Percentiles rank a stretch among this genome's conserved stretches.
Conservation (phyloP, 2,329 filamentous ascomycete species). For the Alternaria arbusti region DNA sequence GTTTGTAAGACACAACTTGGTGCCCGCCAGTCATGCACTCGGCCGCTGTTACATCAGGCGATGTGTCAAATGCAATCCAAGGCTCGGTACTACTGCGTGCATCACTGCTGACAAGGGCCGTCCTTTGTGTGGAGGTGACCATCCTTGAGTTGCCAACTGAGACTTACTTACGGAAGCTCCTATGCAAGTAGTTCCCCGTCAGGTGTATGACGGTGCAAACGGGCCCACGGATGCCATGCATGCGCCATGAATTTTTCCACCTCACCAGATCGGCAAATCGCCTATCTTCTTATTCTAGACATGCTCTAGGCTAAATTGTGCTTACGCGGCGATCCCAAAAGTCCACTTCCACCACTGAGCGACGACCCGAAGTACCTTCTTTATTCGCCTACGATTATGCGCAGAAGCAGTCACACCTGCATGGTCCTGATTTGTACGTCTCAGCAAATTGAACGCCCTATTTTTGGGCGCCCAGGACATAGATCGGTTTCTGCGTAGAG, state of each 20-base stretch:
- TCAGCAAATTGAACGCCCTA: slow-evolving; percentile 26
- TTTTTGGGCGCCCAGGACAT: slow-evolving; percentile 25
- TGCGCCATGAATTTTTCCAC: slow-evolving; percentile 15
- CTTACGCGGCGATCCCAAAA: slow-evolving; percentile 23
- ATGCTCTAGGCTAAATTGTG: slow-evolving; percentile 20
- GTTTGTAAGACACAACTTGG: slow-evolving; percentile 22
- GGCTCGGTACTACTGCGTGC: slow-evolving; percentile 15
- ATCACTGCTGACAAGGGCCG: slow-evolving; percentile 15
- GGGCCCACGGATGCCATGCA: slow-evolving; percentile 15
- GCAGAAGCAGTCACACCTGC: slow-evolving; percentile 26
- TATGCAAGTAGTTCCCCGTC: slow-evolving; percentile 14
- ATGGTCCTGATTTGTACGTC: slow-evolving; percentile 17
- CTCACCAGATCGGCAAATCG: slow-evolving; percentile 22
- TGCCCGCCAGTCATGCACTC: slow-evolving; percentile 20
- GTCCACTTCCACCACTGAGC: slow-evolving; percentile 16
- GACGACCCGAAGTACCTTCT: slow-evolving; percentile 16
- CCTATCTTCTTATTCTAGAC: slow-evolving; percentile 14
- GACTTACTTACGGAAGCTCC: slow-evolving; percentile 2
- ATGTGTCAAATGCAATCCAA: slow-evolving; percentile 22
- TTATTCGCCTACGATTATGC: slow-evolving; percentile 17
- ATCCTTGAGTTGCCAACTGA: slow-evolving; percentile 1
- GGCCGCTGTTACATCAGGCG: slow-evolving; percentile 19
- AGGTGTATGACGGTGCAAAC: slow-evolving; percentile 24
- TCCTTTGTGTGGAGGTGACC: slow-evolving; percentile 1
- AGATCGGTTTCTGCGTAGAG: slow-evolving; percentile 25